Evolutionary conservation across 1,139 yeast species (phyloP).

Genomic region (Meyerozyma guilliermondii): DNA sequence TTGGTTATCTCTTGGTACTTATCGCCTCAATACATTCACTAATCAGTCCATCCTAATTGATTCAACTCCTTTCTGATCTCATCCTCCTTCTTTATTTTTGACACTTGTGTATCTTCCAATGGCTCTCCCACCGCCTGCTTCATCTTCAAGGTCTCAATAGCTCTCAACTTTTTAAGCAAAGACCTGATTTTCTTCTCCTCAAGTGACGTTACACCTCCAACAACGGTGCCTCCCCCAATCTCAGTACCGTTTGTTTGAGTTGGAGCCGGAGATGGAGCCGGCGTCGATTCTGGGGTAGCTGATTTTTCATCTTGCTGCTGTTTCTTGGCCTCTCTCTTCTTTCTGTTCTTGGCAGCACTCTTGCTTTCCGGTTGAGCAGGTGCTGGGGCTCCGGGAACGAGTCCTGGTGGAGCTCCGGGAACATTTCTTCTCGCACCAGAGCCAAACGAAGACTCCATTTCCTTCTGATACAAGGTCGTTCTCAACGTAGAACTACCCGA

Average conservation of each 20-base stretch:
- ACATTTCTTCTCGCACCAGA: conserved; percentile 27
- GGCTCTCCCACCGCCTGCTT: conserved; percentile 81
- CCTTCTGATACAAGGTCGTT: conserved; percentile 55
- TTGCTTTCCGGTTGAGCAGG: conserved; percentile 44
- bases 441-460: conserved; percentile 28
- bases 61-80: conserved; percentile 70
- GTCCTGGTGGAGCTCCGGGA: conserved; percentile 36
- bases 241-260: conserved; percentile 9
- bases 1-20: background rate
- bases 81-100: conserved; percentile 83
- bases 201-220: conserved; percentile 60
- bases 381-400: conserved; percentile 41
- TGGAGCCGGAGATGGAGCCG: conserved; percentile 11
- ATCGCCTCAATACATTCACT: background rate
- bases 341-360: conserved; percentile 69
- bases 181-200: conserved; percentile 94
- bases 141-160: conserved; percentile 83
- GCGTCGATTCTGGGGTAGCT: conserved; percentile 6
- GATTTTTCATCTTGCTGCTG: conserved; percentile 21
- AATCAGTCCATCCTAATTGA: conserved; percentile 61
- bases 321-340: conserved; percentile 70
- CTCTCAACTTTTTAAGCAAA: conserved; percentile 85
- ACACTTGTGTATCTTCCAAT: conserved; percentile 87
- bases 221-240: conserved; percentile 30
- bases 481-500: conserved; percentile 31